Evolutionary conservation across 768 basidiomycete genomes (phyloP).

Genomic region (Xanthoconium purpureum): DNA sequence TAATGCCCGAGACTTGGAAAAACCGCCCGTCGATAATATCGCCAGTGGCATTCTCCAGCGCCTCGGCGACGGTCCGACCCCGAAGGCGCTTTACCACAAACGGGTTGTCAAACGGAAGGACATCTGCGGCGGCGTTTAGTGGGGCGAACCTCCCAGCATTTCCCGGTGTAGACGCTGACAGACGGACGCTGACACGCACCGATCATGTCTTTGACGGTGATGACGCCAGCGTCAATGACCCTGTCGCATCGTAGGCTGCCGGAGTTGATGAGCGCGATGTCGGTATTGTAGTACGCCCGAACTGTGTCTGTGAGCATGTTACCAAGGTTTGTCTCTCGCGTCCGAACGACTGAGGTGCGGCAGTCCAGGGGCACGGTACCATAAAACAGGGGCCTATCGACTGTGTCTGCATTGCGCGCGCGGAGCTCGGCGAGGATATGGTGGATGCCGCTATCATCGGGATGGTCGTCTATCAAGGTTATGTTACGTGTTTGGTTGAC

Average conservation of each 20-base stretch:
- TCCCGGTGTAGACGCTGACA: not conserved
- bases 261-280: conserved; percentile 6
- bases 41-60: conserved; percentile 11
- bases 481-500: conserved; percentile 9
- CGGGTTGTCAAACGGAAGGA: conserved; percentile 3
- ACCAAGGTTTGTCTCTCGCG: not conserved
- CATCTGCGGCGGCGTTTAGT: not conserved
- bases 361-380: conserved; percentile 4
- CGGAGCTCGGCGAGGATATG: not conserved
- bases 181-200: conserved; percentile 4
- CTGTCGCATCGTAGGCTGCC: conserved; percentile 5
- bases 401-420: not conserved
- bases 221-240: conserved; percentile 2
- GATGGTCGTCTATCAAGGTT: not conserved
- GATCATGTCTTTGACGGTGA: conserved; percentile 13
- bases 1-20: conserved; percentile 2
- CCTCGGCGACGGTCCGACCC: not conserved
- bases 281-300: conserved; percentile 20
- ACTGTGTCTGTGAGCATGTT: conserved; percentile 14
- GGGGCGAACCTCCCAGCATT: not conserved
- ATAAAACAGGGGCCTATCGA: conserved; percentile 1
- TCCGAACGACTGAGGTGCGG: conserved; percentile 1
- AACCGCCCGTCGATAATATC: conserved; percentile 6
- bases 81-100: conserved; percentile 5
- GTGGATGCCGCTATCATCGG: conserved; percentile 7